These are phyloP conservation scores for Nicotiana obtusifolia DNA, from an alignment of 257 asterid genomes.

Conservation along the genomic window DNA sequence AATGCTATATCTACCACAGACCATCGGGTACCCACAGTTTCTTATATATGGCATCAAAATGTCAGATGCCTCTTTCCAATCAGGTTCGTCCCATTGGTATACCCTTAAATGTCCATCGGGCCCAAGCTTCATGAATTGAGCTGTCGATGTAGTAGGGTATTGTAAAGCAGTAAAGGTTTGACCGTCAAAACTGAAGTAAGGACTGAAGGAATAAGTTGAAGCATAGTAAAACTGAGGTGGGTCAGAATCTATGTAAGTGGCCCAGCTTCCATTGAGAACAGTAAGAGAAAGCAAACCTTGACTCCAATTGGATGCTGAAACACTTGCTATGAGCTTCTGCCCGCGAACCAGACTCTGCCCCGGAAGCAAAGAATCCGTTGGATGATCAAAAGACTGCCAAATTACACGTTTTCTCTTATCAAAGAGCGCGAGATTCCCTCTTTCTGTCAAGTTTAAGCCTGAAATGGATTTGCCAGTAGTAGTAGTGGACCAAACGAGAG, in stretches of 20 bases:
- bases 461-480: background rate
- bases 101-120: constrained; percentile 6
- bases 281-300: background rate
- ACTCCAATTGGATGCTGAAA: background rate
- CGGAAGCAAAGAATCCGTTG: constrained; percentile 4
- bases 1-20: constrained; percentile 4
- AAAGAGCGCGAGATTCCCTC: constrained; percentile 9
- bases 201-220: background rate
- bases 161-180: background rate
- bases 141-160: background rate
- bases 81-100: background rate
- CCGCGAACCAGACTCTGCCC: background rate
- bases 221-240: background rate
- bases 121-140: background rate
- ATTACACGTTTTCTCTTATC: background rate
- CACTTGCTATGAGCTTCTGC: background rate
- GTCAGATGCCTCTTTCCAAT: background rate
- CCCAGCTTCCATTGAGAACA: background rate
- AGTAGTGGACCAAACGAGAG: constrained; percentile 12
- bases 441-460: constrained; percentile 8
- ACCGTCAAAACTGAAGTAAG: background rate
- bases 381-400: constrained; percentile 20
- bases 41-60: background rate
- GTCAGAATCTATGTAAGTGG: background rate
- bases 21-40: background rate